Conservation (phyloP, 805 yeast species). For the Clavispora vitiphila region DNA sequence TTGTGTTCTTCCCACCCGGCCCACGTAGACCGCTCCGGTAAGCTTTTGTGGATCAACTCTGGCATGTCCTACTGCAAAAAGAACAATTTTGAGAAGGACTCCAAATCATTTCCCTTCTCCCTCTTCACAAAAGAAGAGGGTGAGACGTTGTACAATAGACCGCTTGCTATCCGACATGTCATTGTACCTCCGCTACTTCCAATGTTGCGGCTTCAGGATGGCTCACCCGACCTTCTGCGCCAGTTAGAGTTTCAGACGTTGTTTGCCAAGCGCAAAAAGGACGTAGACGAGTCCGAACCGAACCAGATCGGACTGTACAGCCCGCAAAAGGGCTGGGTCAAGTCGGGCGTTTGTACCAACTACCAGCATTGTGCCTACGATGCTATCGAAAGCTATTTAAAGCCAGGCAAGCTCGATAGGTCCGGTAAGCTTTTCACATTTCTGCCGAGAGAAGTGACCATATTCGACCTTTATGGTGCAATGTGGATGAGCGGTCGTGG, state of each 20-base stretch:
- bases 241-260: too few relatives aligned
- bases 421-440: conserved; percentile 23
- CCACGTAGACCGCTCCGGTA: conserved; percentile 29
- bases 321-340: conserved; percentile 43
- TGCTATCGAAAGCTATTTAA: conserved; percentile 18
- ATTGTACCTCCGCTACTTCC: conserved; percentile 40
- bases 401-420: conserved; percentile 11
- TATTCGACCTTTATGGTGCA: too few relatives aligned
- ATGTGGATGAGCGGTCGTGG: too few relatives aligned
- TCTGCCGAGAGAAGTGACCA: conserved; percentile 9
- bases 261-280: conserved; percentile 21
- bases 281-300: conserved; percentile 27
- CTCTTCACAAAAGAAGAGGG: too few relatives aligned
- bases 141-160: too few relatives aligned
- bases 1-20: conserved; percentile 43
- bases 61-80: conserved; percentile 41
- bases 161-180: too few relatives aligned
- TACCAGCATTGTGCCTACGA: conserved; percentile 39
- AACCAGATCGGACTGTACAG: conserved; percentile 18
- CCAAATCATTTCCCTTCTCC: too few relatives aligned
- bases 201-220: conserved; percentile 18
- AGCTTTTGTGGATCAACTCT: conserved; percentile 40
- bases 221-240: too few relatives aligned
- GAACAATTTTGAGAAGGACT: too few relatives aligned
- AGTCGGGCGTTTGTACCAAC: conserved; percentile 28